Evolutionary conservation across 208 protist genomes (phyloP).

Genomic region (Leptomonas pyrrhocoris): DNA sequence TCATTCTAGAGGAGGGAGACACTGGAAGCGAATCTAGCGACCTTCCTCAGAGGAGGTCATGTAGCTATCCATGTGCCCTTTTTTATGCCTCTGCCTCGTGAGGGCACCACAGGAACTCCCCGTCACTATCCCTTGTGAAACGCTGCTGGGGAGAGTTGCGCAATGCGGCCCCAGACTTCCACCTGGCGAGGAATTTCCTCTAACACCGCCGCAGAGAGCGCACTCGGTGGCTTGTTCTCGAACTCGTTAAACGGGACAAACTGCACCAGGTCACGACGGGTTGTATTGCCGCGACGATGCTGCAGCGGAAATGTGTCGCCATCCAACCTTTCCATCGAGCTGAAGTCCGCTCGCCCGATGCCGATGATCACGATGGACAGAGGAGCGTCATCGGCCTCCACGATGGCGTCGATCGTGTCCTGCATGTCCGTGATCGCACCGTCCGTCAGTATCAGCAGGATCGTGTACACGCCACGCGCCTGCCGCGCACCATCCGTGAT

Average conservation of each 20-base stretch:
- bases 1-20: too few relatives aligned
- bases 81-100: too few relatives aligned
- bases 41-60: too few relatives aligned
- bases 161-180: conserved; percentile 18
- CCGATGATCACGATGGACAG: conserved; percentile 94
- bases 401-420: conserved; percentile 75
- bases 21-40: too few relatives aligned
- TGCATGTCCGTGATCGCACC: conserved; percentile 87
- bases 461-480: conserved; percentile 63
- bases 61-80: too few relatives aligned
- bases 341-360: conserved; percentile 88
- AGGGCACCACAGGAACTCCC: too few relatives aligned
- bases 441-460: conserved; percentile 92
- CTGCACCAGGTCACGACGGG: conserved; percentile 66
- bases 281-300: conserved; percentile 1
- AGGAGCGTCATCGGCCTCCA: conserved; percentile 71
- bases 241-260: conserved; percentile 77
- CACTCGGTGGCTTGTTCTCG: conserved; percentile 18
- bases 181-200: conserved; percentile 59
- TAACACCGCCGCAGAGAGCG: conserved; percentile 54
- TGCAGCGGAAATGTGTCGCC: conserved; percentile 64
- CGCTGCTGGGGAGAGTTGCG: too few relatives aligned
- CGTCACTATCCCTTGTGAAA: too few relatives aligned
- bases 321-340: conserved; percentile 89
- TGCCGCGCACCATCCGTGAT: conserved; percentile 33